Conservation (phyloP, 148 eudicot genomes). For the Rhododendron ovatum region DNA sequence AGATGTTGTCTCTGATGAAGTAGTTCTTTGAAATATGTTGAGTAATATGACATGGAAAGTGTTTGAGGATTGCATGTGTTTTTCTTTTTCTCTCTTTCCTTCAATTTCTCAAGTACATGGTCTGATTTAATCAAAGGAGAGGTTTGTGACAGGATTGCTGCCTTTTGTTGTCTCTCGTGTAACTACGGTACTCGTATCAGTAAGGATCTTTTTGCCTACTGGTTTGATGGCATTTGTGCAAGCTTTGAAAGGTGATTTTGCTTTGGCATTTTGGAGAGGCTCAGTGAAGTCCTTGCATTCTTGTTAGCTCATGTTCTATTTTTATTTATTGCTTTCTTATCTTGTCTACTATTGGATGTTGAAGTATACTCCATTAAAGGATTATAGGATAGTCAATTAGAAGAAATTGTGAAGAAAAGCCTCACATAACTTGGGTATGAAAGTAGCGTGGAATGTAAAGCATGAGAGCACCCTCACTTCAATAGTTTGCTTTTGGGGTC, state of each 20-base stretch:
- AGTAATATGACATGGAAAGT: background rate
- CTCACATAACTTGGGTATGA: background rate
- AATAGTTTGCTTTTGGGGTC: background rate
- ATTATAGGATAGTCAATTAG: background rate
- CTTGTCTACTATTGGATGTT: background rate
- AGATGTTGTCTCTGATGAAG: background rate
- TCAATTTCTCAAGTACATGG: background rate
- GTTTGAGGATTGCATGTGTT: background rate
- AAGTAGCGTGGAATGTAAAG: background rate
- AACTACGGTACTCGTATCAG: constrained; percentile 51
- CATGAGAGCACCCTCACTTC: background rate
- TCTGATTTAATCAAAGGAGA: constrained; percentile 6
- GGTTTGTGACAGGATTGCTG: constrained; percentile 71
- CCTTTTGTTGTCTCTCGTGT: constrained; percentile 52
- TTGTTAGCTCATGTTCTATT: background rate
- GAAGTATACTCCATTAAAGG: background rate
- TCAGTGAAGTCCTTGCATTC: background rate
- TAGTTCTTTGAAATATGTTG: background rate
- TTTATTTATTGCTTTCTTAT: background rate
- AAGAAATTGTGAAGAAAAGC: background rate
- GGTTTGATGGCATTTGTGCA: constrained; percentile 80
- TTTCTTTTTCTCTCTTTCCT: background rate
- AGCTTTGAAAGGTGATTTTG: constrained; percentile 66
- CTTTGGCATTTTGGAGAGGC: constrained; percentile 6
- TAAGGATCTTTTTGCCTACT: constrained; percentile 56